phyloP scores from a whole-genome alignment of 306 rosid species.

The Gleditsia sinensis region DNA sequence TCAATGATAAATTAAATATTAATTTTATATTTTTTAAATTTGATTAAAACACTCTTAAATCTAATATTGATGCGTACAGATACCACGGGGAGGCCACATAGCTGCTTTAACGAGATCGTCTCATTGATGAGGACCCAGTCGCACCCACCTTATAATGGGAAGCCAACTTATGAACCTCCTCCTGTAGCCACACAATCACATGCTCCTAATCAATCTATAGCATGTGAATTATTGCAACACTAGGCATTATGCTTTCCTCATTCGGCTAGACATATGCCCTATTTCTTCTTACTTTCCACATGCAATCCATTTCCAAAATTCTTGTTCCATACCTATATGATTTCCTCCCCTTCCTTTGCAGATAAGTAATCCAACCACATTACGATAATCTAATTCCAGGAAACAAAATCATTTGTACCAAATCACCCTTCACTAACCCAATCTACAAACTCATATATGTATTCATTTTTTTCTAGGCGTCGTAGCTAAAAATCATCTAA shows the following conservation, averaged over 20 bases:
- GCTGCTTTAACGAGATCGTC: neutral
- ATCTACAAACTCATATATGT: too few species aligned
- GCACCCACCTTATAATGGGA: neutral
- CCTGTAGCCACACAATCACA: constrained; percentile 5
- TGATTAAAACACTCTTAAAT: too few species aligned
- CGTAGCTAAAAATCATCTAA: too few species aligned
- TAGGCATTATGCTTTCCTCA: constrained; percentile 36
- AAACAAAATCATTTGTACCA: too few species aligned
- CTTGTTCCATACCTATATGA: neutral
- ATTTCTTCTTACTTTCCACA: constrained; percentile 34
- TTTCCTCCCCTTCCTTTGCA: too few species aligned
- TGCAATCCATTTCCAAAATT: neutral
- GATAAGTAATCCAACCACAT: too few species aligned
- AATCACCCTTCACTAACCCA: too few species aligned
- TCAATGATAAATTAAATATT: too few species aligned
- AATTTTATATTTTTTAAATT: too few species aligned
- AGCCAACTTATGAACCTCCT: neutral
- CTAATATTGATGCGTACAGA: neutral
- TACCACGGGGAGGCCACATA: neutral
- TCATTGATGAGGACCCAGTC: neutral
- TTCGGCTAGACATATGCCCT: constrained; percentile 44
- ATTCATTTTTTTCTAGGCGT: too few species aligned
- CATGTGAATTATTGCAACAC: constrained; percentile 41
- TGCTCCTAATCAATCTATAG: constrained; percentile 21
- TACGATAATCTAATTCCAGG: too few species aligned